Conservation (phyloP, 2,329 filamentous ascomycete species). For the Scedosporium boydii region DNA sequence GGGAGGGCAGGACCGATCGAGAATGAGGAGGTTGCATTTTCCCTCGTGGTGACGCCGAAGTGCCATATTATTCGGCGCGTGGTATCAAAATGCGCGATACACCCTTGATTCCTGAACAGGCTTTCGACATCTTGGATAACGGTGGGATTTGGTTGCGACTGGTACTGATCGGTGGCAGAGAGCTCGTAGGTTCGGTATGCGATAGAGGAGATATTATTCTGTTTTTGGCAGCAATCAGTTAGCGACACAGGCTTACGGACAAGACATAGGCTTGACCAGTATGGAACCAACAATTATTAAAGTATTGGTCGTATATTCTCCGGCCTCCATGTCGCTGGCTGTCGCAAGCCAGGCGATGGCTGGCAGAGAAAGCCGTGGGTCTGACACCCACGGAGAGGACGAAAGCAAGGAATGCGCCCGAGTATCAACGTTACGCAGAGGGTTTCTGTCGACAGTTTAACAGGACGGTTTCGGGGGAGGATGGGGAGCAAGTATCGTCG, state of each 20-base stretch:
- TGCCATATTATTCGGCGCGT: constrained; percentile 43
- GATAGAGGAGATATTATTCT: constrained; percentile 50
- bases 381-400: background rate
- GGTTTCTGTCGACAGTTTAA: background rate
- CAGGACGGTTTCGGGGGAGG: background rate
- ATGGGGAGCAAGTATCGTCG: background rate
- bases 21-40: constrained; percentile 16
- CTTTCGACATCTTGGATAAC: constrained; percentile 40
- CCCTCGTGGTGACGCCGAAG: constrained; percentile 38
- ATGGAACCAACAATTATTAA: constrained; percentile 42
- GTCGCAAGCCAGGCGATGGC: constrained; percentile 1
- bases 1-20: constrained; percentile 18
- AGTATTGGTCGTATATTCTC: constrained; percentile 54
- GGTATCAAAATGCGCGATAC: constrained; percentile 43
- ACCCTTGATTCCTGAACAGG: constrained; percentile 39
- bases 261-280: constrained; percentile 10
- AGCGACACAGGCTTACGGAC: constrained; percentile 4
- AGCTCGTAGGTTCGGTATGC: constrained; percentile 45
- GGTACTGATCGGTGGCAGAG: constrained; percentile 20
- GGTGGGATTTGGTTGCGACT: constrained; percentile 30
- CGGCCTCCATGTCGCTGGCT: constrained; percentile 47
- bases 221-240: constrained; percentile 8
- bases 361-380: constrained; percentile 2
- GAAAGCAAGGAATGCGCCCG: background rate
- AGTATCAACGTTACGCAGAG: background rate